phyloP scores from a whole-genome alignment of 768 basidiomycete genomes.

The Kwoniella sp. region DNA sequence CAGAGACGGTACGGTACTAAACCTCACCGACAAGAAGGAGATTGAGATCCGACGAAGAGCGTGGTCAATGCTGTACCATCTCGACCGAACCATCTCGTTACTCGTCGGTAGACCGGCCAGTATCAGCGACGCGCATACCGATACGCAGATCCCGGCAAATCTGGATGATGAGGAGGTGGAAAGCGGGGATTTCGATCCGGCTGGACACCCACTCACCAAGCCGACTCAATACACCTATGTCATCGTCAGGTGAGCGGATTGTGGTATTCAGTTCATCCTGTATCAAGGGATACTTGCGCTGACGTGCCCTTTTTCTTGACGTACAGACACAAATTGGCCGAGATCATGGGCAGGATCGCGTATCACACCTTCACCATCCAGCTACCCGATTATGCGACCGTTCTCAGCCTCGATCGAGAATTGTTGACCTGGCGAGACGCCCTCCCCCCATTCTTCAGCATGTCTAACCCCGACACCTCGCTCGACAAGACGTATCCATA shows the following conservation, averaged over 20 bases:
- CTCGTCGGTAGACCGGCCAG: slow-evolving; percentile 56
- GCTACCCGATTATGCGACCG: slow-evolving; percentile 55
- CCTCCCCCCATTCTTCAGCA: slow-evolving; percentile 47
- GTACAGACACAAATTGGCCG: slow-evolving; percentile 52
- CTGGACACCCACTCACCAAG: slow-evolving; percentile 53
- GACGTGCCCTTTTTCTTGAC: not conserved
- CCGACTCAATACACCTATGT: slow-evolving; percentile 57
- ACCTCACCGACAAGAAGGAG: slow-evolving; percentile 55
- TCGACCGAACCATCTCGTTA: slow-evolving; percentile 56
- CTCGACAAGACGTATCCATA: slow-evolving; percentile 54
- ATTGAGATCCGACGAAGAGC: slow-evolving; percentile 56
- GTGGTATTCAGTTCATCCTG: not conserved
- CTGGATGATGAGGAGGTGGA: slow-evolving; percentile 57
- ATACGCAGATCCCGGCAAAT: slow-evolving; percentile 56
- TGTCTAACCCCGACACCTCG: slow-evolving; percentile 53
- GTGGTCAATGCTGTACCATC: slow-evolving; percentile 56
- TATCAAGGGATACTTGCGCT: not conserved
- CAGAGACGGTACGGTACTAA: slow-evolving; percentile 55
- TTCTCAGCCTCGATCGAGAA: slow-evolving; percentile 56
- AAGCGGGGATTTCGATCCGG: slow-evolving; percentile 51
- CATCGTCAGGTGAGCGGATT: slow-evolving; percentile 46
- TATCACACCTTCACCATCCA: slow-evolving; percentile 57
- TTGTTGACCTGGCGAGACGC: slow-evolving; percentile 52
- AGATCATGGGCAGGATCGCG: slow-evolving; percentile 56
- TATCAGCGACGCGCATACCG: slow-evolving; percentile 56